Evolutionary conservation across 208 protist species (phyloP).

Genomic region (Novymonas esmeraldas): DNA sequence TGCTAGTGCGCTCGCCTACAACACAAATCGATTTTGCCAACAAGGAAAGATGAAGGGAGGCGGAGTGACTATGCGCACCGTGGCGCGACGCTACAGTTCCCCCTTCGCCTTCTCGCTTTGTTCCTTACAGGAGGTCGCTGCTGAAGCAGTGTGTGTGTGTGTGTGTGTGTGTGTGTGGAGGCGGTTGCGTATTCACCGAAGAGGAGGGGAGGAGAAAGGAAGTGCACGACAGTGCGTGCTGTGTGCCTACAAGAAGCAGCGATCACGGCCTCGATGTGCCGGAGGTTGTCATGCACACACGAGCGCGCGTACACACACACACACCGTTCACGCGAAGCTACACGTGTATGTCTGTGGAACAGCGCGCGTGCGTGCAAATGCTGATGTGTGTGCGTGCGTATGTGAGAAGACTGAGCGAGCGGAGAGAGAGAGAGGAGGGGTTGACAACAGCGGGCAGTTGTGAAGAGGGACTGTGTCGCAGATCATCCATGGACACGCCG

Average conservation of each 20-base stretch:
- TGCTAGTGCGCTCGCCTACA: no score
- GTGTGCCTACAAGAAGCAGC: no score
- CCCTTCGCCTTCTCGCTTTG: no score
- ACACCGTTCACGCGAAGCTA: neutral
- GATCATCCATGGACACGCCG: neutral
- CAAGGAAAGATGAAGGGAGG: slow-evolving; percentile 1
- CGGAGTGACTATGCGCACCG: neutral
- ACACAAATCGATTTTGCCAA: no score
- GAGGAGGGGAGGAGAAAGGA: neutral
- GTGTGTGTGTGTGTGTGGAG: neutral
- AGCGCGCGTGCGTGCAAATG: no score
- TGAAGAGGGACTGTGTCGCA: neutral
- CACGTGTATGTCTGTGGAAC: no score
- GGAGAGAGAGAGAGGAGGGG: no score
- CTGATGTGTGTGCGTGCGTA: neutral
- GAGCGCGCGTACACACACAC: neutral
- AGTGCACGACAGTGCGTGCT: neutral
- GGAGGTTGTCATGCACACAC: neutral
- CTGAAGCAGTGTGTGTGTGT: neutral
- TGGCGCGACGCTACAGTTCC: neutral
- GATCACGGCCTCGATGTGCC: no score
- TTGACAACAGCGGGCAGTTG: neutral
- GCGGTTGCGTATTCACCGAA: no score
- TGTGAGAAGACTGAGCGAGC: neutral
- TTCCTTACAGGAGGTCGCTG: no score